Conservation (phyloP, 345 rosid species). For the Gynandropsis gynandra region DNA sequence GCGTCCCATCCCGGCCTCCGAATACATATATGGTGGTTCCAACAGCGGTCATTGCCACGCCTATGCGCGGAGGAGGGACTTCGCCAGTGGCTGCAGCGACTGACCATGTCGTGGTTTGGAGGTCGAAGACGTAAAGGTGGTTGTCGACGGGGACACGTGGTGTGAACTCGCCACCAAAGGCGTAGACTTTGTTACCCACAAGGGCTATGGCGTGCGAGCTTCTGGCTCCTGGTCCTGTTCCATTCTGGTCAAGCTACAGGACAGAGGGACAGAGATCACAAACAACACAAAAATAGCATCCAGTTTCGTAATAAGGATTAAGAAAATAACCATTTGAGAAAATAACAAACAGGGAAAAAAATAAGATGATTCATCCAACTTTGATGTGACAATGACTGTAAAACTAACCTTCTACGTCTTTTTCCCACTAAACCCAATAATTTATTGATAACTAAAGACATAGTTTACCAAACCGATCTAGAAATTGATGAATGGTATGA, state of each 20-base stretch:
- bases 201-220: conserved; percentile 84
- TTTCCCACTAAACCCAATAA: no score
- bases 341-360: no score
- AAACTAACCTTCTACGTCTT: no score
- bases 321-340: background rate
- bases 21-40: conserved; percentile 54
- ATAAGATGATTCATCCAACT: no score
- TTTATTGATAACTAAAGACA: no score
- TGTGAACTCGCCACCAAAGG: conserved; percentile 72
- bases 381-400: no score
- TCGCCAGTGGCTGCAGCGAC: conserved; percentile 51
- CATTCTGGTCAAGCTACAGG: conserved; percentile 60
- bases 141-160: conserved; percentile 93
- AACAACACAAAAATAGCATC: conserved; percentile 2
- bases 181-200: conserved; percentile 55
- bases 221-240: conserved; percentile 77
- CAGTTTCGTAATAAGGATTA: background rate
- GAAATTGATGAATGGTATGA: no score
- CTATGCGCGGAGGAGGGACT: conserved; percentile 81
- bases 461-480: no score
- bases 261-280: conserved; percentile 6
- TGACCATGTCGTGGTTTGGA: conserved; percentile 53
- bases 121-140: conserved; percentile 62
- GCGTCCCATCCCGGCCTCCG: conserved; percentile 70
- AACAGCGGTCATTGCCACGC: conserved; percentile 73